These are phyloP conservation scores for Arthromyces matolae DNA, from an alignment of 768 basidiomycete genomes.

Conservation along the genomic window DNA sequence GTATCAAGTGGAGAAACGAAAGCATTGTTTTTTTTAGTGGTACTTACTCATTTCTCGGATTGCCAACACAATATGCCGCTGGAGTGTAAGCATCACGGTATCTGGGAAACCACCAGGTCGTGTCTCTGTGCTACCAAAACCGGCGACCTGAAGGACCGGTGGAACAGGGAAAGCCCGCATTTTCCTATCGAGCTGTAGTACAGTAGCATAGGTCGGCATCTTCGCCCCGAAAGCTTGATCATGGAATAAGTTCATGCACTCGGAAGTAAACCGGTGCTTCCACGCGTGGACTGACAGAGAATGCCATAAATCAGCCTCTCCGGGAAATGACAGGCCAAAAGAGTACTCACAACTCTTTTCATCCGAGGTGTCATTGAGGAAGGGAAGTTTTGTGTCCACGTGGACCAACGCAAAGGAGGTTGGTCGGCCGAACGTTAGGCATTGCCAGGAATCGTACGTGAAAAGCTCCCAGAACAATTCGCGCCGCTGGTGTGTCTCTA, in stretches of 20 bases:
- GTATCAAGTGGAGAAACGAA: no score
- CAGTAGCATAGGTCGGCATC: constrained; percentile 62
- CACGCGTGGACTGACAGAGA: constrained; percentile 50
- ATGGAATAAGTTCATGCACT: constrained; percentile 66
- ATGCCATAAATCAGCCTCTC: constrained; percentile 1
- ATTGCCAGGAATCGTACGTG: constrained; percentile 55
- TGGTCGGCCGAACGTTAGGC: constrained; percentile 66
- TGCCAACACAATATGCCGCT: constrained; percentile 65
- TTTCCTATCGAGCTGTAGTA: constrained; percentile 65
- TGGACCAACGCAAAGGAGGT: constrained; percentile 66
- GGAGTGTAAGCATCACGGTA: constrained; percentile 52
- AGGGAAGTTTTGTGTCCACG: constrained; percentile 64
- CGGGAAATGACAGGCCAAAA: not conserved
- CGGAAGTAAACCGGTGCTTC: constrained; percentile 67
- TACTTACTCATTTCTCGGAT: constrained; percentile 66
- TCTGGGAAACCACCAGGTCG: constrained; percentile 44
- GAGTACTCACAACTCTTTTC: constrained; percentile 55
- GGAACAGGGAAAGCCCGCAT: constrained; percentile 67
- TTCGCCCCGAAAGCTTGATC: constrained; percentile 72
- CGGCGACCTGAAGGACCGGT: constrained; percentile 60
- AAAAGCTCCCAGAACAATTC: constrained; percentile 68
- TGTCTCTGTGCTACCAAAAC: constrained; percentile 55
- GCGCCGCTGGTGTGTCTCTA: constrained; percentile 59
- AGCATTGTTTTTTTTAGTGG: no score
- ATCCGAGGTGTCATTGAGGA: constrained; percentile 42